These are phyloP conservation scores for Amorphotheca resinae DNA, from an alignment of 495 filamentous ascomycete genomes.

Conservation along the genomic window DNA sequence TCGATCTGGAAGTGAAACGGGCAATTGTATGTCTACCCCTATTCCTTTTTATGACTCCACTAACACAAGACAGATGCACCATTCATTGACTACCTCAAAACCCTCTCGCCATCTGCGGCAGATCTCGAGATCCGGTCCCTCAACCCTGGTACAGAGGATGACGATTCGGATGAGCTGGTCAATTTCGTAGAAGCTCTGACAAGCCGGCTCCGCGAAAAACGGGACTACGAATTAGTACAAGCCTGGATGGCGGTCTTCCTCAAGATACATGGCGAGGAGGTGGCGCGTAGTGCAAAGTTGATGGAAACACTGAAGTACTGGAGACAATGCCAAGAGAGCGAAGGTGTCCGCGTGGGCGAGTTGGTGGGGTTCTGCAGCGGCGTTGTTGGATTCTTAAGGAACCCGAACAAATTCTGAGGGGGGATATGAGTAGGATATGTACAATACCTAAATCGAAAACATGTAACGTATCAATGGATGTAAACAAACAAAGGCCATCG, in stretches of 20 bases:
- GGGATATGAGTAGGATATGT: not conserved
- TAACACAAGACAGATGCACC: slow-evolving; percentile 30
- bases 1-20: slow-evolving; percentile 29
- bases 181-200: slow-evolving; percentile 70
- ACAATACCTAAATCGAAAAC: too few species aligned
- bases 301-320: slow-evolving; percentile 46
- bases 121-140: slow-evolving; percentile 85
- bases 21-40: slow-evolving; percentile 35
- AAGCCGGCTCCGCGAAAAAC: slow-evolving; percentile 44
- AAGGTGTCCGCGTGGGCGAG: slow-evolving; percentile 56
- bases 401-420: slow-evolving; percentile 28
- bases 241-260: slow-evolving; percentile 95
- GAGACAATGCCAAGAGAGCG: slow-evolving; percentile 52
- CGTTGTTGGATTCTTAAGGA: slow-evolving; percentile 78
- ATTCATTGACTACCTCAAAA: slow-evolving; percentile 66
- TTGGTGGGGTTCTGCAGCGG: slow-evolving; percentile 80
- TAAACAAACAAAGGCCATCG: too few species aligned
- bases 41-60: slow-evolving; percentile 3
- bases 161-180: slow-evolving; percentile 40
- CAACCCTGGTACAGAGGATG: slow-evolving; percentile 29
- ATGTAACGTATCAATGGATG: too few species aligned
- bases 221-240: slow-evolving; percentile 86
- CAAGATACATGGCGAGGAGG: slow-evolving; percentile 54
- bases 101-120: slow-evolving; percentile 64
- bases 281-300: slow-evolving; percentile 29